A percentile compares a stretch with the other conserved stretches of the same genome.
phyloP scores from a whole-genome alignment of 805 yeast genomes.

The Barnettozyma salicaria region DNA sequence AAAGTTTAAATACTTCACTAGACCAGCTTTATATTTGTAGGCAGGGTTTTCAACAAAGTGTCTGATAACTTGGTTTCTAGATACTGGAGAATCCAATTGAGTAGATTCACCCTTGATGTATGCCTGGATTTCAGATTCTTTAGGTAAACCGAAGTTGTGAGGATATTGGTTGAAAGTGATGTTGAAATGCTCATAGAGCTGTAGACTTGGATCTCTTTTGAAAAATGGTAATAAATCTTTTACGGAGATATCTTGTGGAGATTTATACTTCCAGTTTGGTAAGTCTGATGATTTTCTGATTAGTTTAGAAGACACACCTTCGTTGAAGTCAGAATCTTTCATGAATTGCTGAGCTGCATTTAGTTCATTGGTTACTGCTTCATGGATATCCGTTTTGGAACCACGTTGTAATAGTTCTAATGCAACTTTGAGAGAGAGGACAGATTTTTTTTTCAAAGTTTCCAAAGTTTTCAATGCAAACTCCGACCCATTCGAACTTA shows the following conservation, averaged over 20 bases:
- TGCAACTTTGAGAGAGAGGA: conserved; percentile 71
- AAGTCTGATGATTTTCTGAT: conserved; percentile 51
- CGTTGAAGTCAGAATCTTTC: conserved; percentile 57
- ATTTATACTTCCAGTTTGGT: conserved; percentile 46
- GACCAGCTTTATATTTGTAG: conserved; percentile 52
- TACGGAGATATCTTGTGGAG: conserved; percentile 33
- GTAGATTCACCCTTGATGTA: conserved; percentile 56
- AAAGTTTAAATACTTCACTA: conserved; percentile 50
- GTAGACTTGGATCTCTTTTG: conserved; percentile 26
- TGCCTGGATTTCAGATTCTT: conserved; percentile 54
- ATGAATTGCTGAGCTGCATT: conserved; percentile 72
- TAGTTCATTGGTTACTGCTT: conserved; percentile 69
- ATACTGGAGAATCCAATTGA: conserved; percentile 26
- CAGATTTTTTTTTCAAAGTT: conserved; percentile 61
- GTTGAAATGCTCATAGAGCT: conserved; percentile 26
- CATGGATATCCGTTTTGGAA: conserved; percentile 46
- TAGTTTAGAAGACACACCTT: conserved; percentile 59
- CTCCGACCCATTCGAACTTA: conserved; percentile 47
- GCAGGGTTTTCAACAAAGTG: conserved; percentile 43
- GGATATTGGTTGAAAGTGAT: conserved; percentile 41
- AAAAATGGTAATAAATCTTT: conserved; percentile 28
- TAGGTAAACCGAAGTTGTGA: conserved; percentile 70
- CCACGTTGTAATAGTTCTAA: conserved; percentile 63
- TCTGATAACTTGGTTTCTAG: conserved; percentile 59
- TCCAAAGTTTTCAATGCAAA: conserved; percentile 59